Conservation (phyloP, 768 basidiomycete species). For the Hydnum rufescens region DNA sequence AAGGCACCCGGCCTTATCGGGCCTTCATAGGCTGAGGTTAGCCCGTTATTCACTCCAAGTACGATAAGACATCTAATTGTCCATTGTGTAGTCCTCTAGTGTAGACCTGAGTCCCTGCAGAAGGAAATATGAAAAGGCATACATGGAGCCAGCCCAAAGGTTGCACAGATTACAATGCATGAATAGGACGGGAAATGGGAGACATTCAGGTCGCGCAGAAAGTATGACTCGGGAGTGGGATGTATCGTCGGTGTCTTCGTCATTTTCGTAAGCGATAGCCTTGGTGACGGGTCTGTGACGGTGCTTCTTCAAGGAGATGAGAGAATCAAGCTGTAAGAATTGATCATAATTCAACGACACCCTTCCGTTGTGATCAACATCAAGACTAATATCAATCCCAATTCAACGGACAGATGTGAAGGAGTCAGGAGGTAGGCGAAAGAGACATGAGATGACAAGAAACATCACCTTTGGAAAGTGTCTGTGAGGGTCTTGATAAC, state of each 20-base stretch:
- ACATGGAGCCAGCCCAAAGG: neutral
- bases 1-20: no score
- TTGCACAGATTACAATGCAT: neutral
- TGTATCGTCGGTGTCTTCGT: neutral
- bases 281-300: neutral
- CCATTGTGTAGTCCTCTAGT: no score
- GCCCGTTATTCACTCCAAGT: no score
- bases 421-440: neutral
- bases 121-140: neutral
- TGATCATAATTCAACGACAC: neutral
- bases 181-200: neutral
- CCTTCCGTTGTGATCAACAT: neutral
- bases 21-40: no score
- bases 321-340: neutral
- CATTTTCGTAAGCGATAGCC: neutral
- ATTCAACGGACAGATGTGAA: no score
- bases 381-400: no score
- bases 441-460: neutral
- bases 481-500: constrained; percentile 62
- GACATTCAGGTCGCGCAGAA: neutral
- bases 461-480: constrained; percentile 27
- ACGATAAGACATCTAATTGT: no score
- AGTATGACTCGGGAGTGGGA: neutral
- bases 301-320: neutral
- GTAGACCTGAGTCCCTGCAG: no score